These are phyloP conservation scores for Ceratocystis eucalypticola DNA, from an alignment of 2,329 filamentous ascomycete genomes.

Conservation along the genomic window DNA sequence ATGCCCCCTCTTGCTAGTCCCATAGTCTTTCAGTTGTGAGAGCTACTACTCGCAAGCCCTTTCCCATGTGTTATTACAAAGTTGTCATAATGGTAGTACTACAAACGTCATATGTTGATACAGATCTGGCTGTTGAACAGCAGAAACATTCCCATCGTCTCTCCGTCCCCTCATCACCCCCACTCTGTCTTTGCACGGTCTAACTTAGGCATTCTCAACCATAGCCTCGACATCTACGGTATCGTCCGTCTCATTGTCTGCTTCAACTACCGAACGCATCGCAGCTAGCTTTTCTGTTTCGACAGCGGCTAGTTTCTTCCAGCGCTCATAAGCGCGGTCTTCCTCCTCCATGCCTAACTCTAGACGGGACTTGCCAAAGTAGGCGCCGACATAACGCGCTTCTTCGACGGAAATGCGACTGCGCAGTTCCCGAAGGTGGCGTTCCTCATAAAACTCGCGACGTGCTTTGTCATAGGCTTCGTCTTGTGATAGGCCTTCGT, in stretches of 20 bases:
- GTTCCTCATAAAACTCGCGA: slow-evolving; percentile 76
- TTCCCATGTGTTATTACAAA: neutral
- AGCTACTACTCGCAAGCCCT: neutral
- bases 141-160: neutral
- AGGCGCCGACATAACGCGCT: slow-evolving; percentile 69
- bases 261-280: slow-evolving; percentile 28
- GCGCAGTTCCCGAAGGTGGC: slow-evolving; percentile 72
- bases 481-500: slow-evolving; percentile 44
- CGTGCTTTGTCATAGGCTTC: slow-evolving; percentile 76
- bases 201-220: slow-evolving; percentile 8
- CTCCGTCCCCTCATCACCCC: neutral
- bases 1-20: no score
- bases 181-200: neutral
- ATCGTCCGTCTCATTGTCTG: slow-evolving; percentile 4
- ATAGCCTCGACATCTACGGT: neutral
- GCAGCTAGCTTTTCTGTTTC: slow-evolving; percentile 33
- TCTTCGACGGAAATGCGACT: slow-evolving; percentile 76
- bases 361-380: slow-evolving; percentile 65
- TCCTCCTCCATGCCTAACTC: slow-evolving; percentile 75
- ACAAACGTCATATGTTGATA: slow-evolving; percentile 7
- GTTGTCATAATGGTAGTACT: slow-evolving; percentile 4
- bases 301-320: slow-evolving; percentile 64
- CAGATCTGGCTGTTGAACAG: neutral
- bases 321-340: slow-evolving; percentile 63
- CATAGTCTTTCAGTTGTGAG: no score